phyloP scores from a whole-genome alignment of 2,329 filamentous ascomycete genomes.

The Penicillium verrucosum region DNA sequence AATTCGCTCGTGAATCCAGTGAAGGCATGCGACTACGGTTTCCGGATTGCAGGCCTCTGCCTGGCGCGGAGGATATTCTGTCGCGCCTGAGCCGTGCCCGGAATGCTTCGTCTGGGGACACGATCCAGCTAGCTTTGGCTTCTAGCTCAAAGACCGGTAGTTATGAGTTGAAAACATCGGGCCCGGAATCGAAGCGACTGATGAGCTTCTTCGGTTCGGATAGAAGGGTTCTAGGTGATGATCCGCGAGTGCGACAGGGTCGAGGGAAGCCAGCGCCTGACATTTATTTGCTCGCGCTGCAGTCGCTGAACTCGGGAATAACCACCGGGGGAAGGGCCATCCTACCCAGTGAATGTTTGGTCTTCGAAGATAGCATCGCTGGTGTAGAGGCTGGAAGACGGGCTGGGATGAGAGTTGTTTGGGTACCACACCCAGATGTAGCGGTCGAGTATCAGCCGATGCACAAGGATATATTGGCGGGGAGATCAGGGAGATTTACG shows the following conservation, averaged over 20 bases:
- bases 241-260: slow-evolving; percentile 19
- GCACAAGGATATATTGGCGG: slow-evolving; percentile 19
- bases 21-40: slow-evolving; percentile 30
- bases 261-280: slow-evolving; percentile 29
- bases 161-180: slow-evolving; percentile 24
- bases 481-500: slow-evolving; percentile 25
- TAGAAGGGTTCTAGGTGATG: slow-evolving; percentile 19
- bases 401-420: slow-evolving; percentile 36
- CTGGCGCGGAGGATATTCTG: slow-evolving; percentile 20
- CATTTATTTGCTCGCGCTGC: slow-evolving; percentile 27
- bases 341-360: slow-evolving; percentile 31
- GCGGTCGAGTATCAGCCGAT: slow-evolving; percentile 34
- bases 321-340: slow-evolving; percentile 8
- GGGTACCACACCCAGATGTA: slow-evolving; percentile 34
- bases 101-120: slow-evolving; percentile 5
- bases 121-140: slow-evolving; percentile 24
- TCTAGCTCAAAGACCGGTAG: slow-evolving; percentile 22
- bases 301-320: slow-evolving; percentile 14
- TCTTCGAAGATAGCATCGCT: slow-evolving; percentile 35
- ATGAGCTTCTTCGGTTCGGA: slow-evolving; percentile 16
- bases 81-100: slow-evolving; percentile 16
- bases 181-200: slow-evolving; percentile 18
- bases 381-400: slow-evolving; percentile 33
- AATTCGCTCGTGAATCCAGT: slow-evolving; percentile 32
- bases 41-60: slow-evolving; percentile 23